Evolutionary conservation across 768 basidiomycete genomes (phyloP).

Genomic region (Podaxis sp.): DNA sequence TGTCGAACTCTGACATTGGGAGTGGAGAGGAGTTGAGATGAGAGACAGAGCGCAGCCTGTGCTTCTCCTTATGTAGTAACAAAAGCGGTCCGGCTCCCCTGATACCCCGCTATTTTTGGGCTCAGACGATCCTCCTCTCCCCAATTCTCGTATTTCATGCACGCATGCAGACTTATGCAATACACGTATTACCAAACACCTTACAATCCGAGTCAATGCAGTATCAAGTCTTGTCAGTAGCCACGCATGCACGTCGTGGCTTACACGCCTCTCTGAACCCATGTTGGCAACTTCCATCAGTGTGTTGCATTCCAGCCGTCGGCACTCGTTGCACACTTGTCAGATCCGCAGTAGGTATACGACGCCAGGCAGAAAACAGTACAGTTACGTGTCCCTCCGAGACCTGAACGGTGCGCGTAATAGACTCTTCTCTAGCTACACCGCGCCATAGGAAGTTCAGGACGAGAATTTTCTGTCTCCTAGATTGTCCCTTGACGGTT

Average conservation of each 20-base stretch:
- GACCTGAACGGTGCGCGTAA: not conserved
- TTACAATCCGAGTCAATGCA: not conserved
- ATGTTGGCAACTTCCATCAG: not conserved
- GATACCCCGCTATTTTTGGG: conserved; percentile 16
- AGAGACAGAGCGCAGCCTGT: not conserved
- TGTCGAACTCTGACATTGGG: conserved; percentile 59
- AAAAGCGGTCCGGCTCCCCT: not conserved
- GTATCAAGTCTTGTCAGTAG: not conserved
- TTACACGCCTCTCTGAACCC: not conserved
- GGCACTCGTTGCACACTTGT: not conserved
- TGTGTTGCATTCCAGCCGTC: no score
- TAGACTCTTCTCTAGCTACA: not conserved
- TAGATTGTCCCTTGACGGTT: no score
- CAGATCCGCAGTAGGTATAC: not conserved
- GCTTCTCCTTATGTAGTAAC: conserved; percentile 12
- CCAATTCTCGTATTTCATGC: not conserved
- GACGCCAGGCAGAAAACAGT: not conserved
- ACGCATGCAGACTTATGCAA: not conserved
- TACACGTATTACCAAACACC: not conserved
- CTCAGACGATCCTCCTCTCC: not conserved
- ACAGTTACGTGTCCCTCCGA: not conserved
- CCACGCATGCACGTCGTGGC: conserved; percentile 57
- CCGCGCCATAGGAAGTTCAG: no score
- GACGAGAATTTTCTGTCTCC: no score
- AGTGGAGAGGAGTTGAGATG: not conserved